Conservation (phyloP, 805 yeast genomes). For the Yarrowia keelungensis region DNA sequence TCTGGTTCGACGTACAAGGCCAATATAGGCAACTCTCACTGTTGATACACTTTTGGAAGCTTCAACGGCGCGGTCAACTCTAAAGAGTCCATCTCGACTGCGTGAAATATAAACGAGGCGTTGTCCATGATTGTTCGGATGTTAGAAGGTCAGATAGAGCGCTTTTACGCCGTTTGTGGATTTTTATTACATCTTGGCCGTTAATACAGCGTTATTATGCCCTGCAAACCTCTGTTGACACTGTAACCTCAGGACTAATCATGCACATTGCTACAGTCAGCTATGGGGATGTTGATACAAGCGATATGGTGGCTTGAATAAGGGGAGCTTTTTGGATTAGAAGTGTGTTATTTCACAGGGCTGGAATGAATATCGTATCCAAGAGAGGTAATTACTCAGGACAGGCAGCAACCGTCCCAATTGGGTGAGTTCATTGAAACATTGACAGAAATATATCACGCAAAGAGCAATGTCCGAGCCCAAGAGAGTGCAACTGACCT, state of each 20-base stretch:
- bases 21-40: conserved; percentile 1
- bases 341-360: neutral
- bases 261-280: conserved; percentile 9
- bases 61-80: conserved; percentile 26
- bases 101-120: conserved; percentile 10
- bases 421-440: neutral
- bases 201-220: too few relatives aligned
- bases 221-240: neutral
- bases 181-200: too few relatives aligned
- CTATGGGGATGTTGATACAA: too few relatives aligned
- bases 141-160: too few relatives aligned
- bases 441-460: neutral
- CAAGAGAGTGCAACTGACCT: neutral
- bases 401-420: conserved; percentile 14
- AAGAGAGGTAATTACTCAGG: neutral
- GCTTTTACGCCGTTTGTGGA: too few relatives aligned
- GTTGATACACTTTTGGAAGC: neutral
- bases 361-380: neutral
- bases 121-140: too few relatives aligned
- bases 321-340: too few relatives aligned
- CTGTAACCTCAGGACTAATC: conserved; percentile 14
- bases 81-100: neutral
- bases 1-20: neutral
- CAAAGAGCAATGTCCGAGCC: conserved; percentile 3
- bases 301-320: too few relatives aligned